These are phyloP conservation scores for Aspergillus ochraceus DNA, from an alignment of 2,329 filamentous ascomycete species.

Conservation along the genomic window DNA sequence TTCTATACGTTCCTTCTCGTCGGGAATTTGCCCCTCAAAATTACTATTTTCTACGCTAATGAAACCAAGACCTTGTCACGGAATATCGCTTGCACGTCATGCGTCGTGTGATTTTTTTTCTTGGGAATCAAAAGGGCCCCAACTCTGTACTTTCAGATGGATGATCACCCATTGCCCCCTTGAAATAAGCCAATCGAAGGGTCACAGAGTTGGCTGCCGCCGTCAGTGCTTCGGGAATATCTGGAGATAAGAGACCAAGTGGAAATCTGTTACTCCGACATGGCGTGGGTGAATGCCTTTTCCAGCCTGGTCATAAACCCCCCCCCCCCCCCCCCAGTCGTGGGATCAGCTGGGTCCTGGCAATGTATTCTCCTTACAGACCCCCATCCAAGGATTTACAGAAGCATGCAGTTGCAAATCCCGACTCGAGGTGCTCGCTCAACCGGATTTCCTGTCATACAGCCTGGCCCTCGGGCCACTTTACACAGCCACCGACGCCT, in stretches of 20 bases:
- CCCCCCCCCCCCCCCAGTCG: neutral
- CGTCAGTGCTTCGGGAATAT: neutral
- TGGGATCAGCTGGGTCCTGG: neutral
- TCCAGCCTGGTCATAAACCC: neutral
- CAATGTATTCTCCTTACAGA: neutral
- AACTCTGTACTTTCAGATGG: neutral
- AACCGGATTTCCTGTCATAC: neutral
- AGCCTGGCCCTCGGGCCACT: neutral
- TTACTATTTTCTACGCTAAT: neutral
- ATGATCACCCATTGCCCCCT: neutral
- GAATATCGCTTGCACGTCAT: neutral
- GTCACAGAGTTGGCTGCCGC: neutral
- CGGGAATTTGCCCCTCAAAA: neutral
- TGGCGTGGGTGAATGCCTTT: neutral
- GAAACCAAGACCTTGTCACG: neutral
- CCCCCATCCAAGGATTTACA: neutral
- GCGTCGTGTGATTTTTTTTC: neutral
- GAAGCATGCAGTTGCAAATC: neutral
- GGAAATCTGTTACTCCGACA: neutral
- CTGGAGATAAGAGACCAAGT: neutral
- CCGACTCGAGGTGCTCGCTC: neutral
- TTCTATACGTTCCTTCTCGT: neutral
- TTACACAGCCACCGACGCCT: neutral
- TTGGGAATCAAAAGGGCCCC: neutral
- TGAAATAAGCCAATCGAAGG: neutral